Evolutionary conservation across 2,329 filamentous ascomycete species (phyloP).

Genomic region (Lasiodiplodia gonubiensis): DNA sequence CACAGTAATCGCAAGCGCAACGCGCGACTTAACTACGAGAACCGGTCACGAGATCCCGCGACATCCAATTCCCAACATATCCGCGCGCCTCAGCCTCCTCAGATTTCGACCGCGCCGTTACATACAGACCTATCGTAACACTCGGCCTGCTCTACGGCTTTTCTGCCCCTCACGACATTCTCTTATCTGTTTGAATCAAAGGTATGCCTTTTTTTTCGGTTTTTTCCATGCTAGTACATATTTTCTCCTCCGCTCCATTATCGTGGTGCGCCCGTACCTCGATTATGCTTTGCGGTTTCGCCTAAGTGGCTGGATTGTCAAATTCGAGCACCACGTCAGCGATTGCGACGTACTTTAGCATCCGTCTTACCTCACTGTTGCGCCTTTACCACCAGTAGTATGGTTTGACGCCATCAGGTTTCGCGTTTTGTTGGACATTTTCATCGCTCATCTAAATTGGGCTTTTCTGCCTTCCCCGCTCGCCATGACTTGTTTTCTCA

Average conservation of each 20-base stretch:
- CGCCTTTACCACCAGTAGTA: background rate
- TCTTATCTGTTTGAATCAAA: background rate
- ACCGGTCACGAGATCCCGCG: conserved; percentile 2
- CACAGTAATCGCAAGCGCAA: conserved; percentile 18
- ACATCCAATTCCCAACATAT: conserved; percentile 6
- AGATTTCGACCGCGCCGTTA: background rate
- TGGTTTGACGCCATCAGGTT: background rate
- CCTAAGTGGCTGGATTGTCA: background rate
- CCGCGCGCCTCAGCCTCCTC: conserved; percentile 1
- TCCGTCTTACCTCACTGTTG: background rate
- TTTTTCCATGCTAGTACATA: background rate
- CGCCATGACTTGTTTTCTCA: background rate
- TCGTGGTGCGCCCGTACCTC: background rate
- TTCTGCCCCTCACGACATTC: background rate
- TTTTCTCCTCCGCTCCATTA: background rate
- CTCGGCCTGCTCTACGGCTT: background rate
- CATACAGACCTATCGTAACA: background rate
- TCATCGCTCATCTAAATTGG: background rate
- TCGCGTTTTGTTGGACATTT: conserved; percentile 4
- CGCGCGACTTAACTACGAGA: conserved; percentile 17
- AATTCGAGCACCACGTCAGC: conserved; percentile 7
- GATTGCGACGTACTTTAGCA: background rate
- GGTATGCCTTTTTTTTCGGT: background rate
- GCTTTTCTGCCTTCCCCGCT: background rate
- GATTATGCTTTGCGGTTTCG: background rate